phyloP scores from a whole-genome alignment of 78 protist species.

The Dictyostelium citrinum region DNA sequence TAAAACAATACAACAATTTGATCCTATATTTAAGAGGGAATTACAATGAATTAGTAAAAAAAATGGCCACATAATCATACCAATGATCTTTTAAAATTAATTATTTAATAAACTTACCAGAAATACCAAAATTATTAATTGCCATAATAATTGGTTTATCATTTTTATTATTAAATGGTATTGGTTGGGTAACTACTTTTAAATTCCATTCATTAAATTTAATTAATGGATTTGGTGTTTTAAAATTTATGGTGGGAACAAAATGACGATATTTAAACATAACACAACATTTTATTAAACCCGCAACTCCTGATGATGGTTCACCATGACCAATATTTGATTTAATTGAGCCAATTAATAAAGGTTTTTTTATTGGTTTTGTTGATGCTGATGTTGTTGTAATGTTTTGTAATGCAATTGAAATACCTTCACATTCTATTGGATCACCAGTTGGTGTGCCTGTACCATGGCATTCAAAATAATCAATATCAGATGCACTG shows the following conservation, averaged over 20 bases:
- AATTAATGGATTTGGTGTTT: conserved; percentile 50
- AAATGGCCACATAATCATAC: too few relatives aligned
- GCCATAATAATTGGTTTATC: neutral
- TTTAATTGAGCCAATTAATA: conserved; percentile 75
- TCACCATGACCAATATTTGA: conserved; percentile 81
- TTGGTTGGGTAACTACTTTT: conserved; percentile 12
- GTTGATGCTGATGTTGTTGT: too few relatives aligned
- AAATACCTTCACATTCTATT: conserved; percentile 71
- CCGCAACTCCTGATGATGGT: neutral
- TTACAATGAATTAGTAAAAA: too few relatives aligned
- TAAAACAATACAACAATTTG: neutral
- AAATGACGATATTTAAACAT: conserved; percentile 29
- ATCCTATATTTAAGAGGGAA: too few relatives aligned
- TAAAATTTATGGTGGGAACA: conserved; percentile 40
- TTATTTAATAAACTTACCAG: neutral
- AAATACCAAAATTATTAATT: conserved; percentile 25
- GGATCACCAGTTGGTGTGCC: conserved; percentile 91
- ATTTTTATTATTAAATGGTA: neutral
- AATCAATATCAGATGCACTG: neutral
- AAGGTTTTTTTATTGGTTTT: too few relatives aligned
- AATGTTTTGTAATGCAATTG: neutral
- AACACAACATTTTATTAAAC: conserved; percentile 35
- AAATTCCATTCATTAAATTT: conserved; percentile 17
- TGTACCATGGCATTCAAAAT: conserved; percentile 89
- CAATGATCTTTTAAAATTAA: too few relatives aligned